These are phyloP conservation scores for Citrus reticulata DNA, from an alignment of 345 rosid genomes.

Conservation along the genomic window DNA sequence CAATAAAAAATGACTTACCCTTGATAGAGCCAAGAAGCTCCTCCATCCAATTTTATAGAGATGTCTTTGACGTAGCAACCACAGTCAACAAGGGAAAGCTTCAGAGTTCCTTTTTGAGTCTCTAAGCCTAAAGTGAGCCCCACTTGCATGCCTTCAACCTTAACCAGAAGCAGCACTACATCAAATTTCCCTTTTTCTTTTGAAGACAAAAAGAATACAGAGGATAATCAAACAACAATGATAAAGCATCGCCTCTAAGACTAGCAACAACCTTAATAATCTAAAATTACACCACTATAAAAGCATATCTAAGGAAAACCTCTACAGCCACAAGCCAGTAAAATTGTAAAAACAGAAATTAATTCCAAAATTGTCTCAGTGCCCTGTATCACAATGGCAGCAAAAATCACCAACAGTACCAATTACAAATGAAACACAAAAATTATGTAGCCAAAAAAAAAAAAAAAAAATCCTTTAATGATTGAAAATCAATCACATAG, in stretches of 20 bases:
- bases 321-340: background rate
- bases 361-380: background rate
- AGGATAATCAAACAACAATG: background rate
- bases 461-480: background rate
- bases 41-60: constrained; percentile 74
- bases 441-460: background rate
- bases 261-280: background rate
- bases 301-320: background rate
- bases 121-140: constrained; percentile 83
- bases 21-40: constrained; percentile 97
- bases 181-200: constrained; percentile 39
- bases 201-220: constrained; percentile 21
- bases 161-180: constrained; percentile 46
- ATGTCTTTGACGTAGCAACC: constrained; percentile 83
- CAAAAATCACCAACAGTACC: background rate
- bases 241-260: background rate
- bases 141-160: constrained; percentile 99
- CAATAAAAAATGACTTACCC: constrained; percentile 48
- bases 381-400: background rate
- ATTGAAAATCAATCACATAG: background rate
- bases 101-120: constrained; percentile 67
- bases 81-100: constrained; percentile 60
- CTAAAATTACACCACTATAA: background rate
- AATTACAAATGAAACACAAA: background rate
- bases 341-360: background rate